Base-by-base conservation (phyloP, 2,329 filamentous ascomycete species). In the Beauveria caledonica region DNA sequence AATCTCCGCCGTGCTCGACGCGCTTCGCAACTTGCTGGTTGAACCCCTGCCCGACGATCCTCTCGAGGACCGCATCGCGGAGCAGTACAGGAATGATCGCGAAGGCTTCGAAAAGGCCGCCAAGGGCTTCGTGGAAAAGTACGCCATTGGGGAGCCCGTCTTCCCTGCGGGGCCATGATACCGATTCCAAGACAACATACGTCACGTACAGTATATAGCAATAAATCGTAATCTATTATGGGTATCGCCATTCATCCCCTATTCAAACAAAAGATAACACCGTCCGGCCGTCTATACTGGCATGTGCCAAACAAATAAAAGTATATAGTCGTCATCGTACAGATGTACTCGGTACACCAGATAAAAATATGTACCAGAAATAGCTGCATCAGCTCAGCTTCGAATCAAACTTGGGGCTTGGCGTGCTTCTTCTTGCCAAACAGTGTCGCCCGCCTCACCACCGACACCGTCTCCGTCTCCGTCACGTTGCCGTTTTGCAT, bases 31-130 rank as follows among this genome's bases (percentile, higher is more conserved):
- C 64, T 80, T 96, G 63, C 80, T 97, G 57, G 77, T 84, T 63
- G 89, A 92, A 76, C 92, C 92, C 2, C 89, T 92, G 78, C 86
- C 90, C 7, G 92, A 96, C 68, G 92, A 96, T 74, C 89, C 92
- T 29, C 88, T 97, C 65, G 92, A 97, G 80, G 79, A 86, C 3
- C 81, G 86, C 64, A 95, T 96, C 71, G 92, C 91, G 23, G 89
- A 96, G 63, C 87, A 95, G 78, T 96, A 83, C 75, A 85, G 85
- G 71, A 82, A 80, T 64, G 83, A 92, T 68, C 78, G 82, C 48
- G 75, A 77, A 54, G 82, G 80, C 65, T 97, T 89, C 70, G 86
- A 92, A 61, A 88, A 88, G 79, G 86, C 83, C 55, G 92, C 87
- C 8, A 83, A 80, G 73, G 77, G 81, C n/a, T 92, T 90, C 79